phyloP scores from a whole-genome alignment of 139 green algal genomes.

The Pedinophyceae sp. region DNA sequence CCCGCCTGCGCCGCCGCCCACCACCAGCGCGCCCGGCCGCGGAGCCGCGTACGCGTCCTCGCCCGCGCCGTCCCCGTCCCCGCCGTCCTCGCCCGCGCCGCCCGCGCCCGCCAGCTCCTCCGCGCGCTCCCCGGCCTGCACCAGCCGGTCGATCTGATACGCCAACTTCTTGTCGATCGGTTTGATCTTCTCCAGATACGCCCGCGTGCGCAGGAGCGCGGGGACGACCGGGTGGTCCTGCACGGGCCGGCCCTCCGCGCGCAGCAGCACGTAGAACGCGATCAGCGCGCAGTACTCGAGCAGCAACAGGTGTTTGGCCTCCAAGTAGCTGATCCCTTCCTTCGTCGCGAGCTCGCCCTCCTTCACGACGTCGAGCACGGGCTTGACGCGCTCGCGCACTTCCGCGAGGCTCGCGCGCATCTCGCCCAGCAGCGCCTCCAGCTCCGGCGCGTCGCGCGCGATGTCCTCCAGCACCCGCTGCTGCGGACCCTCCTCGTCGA shows the following conservation, averaged over 20 bases:
- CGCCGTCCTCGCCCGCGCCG: neutral
- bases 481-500: constrained; percentile 9
- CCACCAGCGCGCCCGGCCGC: neutral
- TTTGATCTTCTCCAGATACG: constrained; percentile 77
- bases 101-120: neutral
- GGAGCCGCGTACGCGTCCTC: neutral
- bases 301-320: constrained; percentile 94
- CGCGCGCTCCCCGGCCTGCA: constrained; percentile 28
- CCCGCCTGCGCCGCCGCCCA: neutral
- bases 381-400: constrained; percentile 35
- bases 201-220: constrained; percentile 57
- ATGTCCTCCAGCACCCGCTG: constrained; percentile 26
- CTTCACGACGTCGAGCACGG: constrained; percentile 51
- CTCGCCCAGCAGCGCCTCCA: constrained; percentile 55
- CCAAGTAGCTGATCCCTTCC: constrained; percentile 81
- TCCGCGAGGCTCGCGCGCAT: constrained; percentile 33
- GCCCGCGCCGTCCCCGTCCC: neutral
- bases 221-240: constrained; percentile 71
- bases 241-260: constrained; percentile 74
- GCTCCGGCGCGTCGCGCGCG: constrained; percentile 54
- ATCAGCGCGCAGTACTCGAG: constrained; percentile 80
- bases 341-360: constrained; percentile 51
- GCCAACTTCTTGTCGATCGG: constrained; percentile 90
- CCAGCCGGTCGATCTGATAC: constrained; percentile 93
- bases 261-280: constrained; percentile 92